These are phyloP conservation scores for Microcera coccophila DNA, from an alignment of 2,329 filamentous ascomycete genomes.

Conservation along the genomic window DNA sequence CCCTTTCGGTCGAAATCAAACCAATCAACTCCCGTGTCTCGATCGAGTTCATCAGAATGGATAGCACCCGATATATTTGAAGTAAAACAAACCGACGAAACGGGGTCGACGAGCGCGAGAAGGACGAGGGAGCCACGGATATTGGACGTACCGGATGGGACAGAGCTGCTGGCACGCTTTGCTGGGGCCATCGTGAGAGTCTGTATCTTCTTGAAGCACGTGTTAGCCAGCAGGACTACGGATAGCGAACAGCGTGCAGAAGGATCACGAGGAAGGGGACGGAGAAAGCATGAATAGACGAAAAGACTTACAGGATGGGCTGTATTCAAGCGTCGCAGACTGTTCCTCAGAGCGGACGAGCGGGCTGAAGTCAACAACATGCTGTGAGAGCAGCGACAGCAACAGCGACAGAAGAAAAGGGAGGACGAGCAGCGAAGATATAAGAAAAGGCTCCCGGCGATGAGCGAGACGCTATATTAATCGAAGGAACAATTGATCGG, in stretches of 20 bases:
- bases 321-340: constrained; percentile 30
- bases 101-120: too few relatives aligned
- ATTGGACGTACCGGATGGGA: constrained; percentile 45
- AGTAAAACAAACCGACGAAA: too few relatives aligned
- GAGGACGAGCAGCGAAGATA: background rate
- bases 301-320: constrained; percentile 23
- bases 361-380: constrained; percentile 31
- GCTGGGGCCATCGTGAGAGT: constrained; percentile 48
- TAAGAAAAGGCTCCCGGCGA: background rate
- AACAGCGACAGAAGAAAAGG: constrained; percentile 9
- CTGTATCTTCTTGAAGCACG: constrained; percentile 15
- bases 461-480: background rate
- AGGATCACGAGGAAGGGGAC: background rate
- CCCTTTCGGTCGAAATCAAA: too few relatives aligned
- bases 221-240: constrained; percentile 13
- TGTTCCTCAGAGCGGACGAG: constrained; percentile 33
- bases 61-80: too few relatives aligned
- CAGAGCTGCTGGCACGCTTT: constrained; percentile 55
- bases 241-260: background rate
- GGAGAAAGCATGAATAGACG: constrained; percentile 5
- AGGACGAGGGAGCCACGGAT: background rate
- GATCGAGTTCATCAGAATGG: too few relatives aligned
- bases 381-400: constrained; percentile 1
- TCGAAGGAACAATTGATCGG: background rate
- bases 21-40: too few relatives aligned